Conservation (phyloP, 208 protist genomes). For the Trypanosoma rangeli region DNA sequence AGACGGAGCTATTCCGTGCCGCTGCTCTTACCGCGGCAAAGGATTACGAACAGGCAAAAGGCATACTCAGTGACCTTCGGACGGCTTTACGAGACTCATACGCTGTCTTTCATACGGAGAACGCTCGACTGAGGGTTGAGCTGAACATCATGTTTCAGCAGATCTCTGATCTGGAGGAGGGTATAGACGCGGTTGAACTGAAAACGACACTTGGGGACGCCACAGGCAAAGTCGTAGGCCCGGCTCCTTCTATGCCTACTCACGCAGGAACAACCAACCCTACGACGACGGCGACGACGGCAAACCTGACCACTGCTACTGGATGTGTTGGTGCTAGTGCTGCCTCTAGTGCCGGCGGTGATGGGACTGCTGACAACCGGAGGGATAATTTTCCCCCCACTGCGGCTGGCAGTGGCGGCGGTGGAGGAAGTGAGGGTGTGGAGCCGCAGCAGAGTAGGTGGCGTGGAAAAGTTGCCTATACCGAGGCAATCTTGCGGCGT, state of each 20-base stretch:
- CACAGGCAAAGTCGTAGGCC: neutral
- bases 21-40: constrained; percentile 51
- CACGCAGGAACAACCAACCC: neutral
- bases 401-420: neutral
- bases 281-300: neutral
- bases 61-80: constrained; percentile 45
- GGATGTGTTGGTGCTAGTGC: neutral
- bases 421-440: neutral
- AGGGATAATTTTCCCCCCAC: neutral
- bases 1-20: constrained; percentile 61
- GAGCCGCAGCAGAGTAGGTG: constrained; percentile 23
- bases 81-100: constrained; percentile 59
- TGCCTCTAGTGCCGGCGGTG: neutral
- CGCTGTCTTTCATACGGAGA: constrained; percentile 72
- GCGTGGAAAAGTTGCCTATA: constrained; percentile 35
- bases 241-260: neutral
- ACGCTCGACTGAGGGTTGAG: constrained; percentile 71
- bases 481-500: constrained; percentile 52
- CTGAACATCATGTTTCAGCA: constrained; percentile 78
- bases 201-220: constrained; percentile 5
- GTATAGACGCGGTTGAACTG: constrained; percentile 72
- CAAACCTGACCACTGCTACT: neutral
- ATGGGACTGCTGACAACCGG: neutral
- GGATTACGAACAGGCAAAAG: constrained; percentile 65
- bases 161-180: constrained; percentile 84